Base-by-base conservation (phyloP, 208 protist species). In the Acanthamoeba sp. region DNA sequence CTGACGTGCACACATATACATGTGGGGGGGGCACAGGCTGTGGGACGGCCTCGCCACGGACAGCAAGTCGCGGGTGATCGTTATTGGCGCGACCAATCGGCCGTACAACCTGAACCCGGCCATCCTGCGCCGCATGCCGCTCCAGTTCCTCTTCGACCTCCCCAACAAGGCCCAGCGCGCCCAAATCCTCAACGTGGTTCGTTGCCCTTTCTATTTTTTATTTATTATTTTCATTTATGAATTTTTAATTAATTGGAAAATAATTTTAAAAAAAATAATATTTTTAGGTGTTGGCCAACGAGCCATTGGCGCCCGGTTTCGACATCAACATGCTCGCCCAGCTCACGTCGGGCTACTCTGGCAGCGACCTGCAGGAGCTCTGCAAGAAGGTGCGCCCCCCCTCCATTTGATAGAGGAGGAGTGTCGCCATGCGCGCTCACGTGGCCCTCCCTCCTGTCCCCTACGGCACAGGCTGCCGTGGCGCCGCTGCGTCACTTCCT, bases 71-170 rank as follows among this genome's bases (percentile, higher is more conserved):
- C 85, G 85, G 12, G 57, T 91, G 16, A 71, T 91, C 27, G 55
- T 91, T 0, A 71, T 91, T 12, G 85, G 85, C 18, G 57, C 85
- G 18, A 91, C 85, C 34, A 91, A 91, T 27, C 12, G 57, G 27
- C 85, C 85, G 32, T 71, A 91, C 36, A 62, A 91, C 55, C 59
- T 91, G n/a, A 62, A 32, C 59, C 10, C 34, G 42, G 85, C 85
- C 38, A 91, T 91, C 29, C 36, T 91, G 50, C 50, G 85, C 7
- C 85, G 85, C 18, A 91, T 91, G 85, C 85, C 85, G 22, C 85
- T 62, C 27, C 85, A 91, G 85, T 91, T 91, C 57, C 55, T 91
- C 50, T 62, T 91, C 59, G 55, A 62, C 36, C 85, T 91, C 2
- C 85, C 85, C 27, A 73, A 62, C 36, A 52, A 45, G 27, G 59